These are phyloP conservation scores for Mycosphaerelloides madeirae DNA, from an alignment of 2,329 filamentous ascomycete species.

Conservation along the genomic window DNA sequence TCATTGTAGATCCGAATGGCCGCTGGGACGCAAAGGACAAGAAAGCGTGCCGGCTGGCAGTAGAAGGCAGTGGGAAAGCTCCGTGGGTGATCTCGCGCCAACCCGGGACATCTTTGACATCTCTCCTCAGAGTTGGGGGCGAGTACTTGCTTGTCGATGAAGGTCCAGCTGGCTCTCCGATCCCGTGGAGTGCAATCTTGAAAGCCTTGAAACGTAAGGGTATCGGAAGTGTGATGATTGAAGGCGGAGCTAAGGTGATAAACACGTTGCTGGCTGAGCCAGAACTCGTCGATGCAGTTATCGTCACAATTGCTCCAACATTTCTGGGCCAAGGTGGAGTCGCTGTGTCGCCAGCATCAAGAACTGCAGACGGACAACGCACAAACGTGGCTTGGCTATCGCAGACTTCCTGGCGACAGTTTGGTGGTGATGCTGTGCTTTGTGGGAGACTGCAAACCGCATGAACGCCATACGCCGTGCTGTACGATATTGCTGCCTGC, in stretches of 20 bases:
- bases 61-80: slow-evolving; percentile 61
- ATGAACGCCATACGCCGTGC: too few relatives aligned
- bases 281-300: slow-evolving; percentile 66
- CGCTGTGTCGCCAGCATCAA: slow-evolving; percentile 65
- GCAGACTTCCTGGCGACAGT: slow-evolving; percentile 67
- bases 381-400: slow-evolving; percentile 60
- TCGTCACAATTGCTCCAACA: slow-evolving; percentile 83
- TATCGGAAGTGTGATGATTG: slow-evolving; percentile 79
- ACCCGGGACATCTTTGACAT: not conserved
- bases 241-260: slow-evolving; percentile 79
- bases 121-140: slow-evolving; percentile 23
- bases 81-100: slow-evolving; percentile 50
- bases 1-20: slow-evolving; percentile 74
- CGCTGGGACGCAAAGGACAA: slow-evolving; percentile 61
- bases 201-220: slow-evolving; percentile 54
- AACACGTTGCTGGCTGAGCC: slow-evolving; percentile 66
- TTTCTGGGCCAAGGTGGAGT: slow-evolving; percentile 86
- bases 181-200: slow-evolving; percentile 62
- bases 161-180: slow-evolving; percentile 9
- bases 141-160: slow-evolving; percentile 18
- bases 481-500: too few relatives aligned
- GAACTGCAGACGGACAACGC: slow-evolving; percentile 36
- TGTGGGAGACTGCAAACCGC: slow-evolving; percentile 51
- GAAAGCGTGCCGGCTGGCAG: slow-evolving; percentile 63
- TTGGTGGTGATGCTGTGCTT: slow-evolving; percentile 78